Evolutionary conservation across 768 basidiomycete genomes (phyloP), one percentile per base, ranked within the genome.

Genomic region (Mycena belliarum): DNA sequence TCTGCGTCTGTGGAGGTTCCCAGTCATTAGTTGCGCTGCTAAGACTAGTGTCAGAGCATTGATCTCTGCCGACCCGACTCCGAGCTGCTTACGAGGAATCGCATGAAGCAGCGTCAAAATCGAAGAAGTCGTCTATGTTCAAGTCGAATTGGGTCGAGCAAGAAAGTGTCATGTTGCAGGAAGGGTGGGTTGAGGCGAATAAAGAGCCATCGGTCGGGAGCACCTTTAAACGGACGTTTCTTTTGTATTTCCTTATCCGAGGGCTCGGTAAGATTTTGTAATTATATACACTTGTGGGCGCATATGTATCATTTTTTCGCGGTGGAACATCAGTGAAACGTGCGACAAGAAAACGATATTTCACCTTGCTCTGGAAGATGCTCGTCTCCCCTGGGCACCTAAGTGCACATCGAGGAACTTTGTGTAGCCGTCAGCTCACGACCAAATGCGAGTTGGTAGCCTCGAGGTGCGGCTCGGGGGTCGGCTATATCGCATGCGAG

Each of bases 201-300:
- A n/a, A 18, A 25, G 37, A 42, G 24, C 24, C 18, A 41, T 32
- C 4, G 20, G 46, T 20, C 28, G 35, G 28, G 14, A 11, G 15
- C 41, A 32, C 45, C 29, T 57, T 57, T 58, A 48, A 58, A 58
- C 33, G 38, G 44, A 16, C 10, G 28, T 23, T 57, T 20, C 44
- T 51, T 57, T 57, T 57, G 56, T 57, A 57, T 55, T 49, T 35
- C 51, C 43, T 50, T 51, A 50, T 50, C 43, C 49, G 37, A 2
- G 33, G 33, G 41, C 20, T 41, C 49, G 50, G 37, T 49, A 23
- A 23, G 21, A 28, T 38, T 24, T 55, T 35, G 15, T 32, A 43
- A 49, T 56, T 56, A 35, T 56, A 56, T 32, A 44, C 32, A 49
- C 47, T 58, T 58, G 57, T 58, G 57, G 50, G 57, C 50, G 44